A percentile compares a stretch with the other conserved stretches of the same genome.
phyloP scores from a whole-genome alignment of 768 basidiomycete genomes.

The Collybia sp. region DNA sequence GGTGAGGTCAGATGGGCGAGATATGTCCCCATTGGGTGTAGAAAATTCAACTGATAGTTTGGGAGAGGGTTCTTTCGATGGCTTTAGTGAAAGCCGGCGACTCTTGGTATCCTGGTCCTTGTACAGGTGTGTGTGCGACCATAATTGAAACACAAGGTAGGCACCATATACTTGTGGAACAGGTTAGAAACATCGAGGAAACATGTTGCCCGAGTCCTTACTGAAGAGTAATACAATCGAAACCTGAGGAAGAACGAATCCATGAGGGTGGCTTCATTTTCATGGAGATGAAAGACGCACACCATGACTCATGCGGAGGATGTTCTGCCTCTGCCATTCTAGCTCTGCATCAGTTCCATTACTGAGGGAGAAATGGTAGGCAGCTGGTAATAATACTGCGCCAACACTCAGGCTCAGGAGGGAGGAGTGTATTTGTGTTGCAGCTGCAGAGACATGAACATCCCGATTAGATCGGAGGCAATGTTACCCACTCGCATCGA shows the following conservation, averaged over 20 bases:
- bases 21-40: too few species aligned
- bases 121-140: constrained; percentile 73
- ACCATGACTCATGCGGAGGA: constrained; percentile 73
- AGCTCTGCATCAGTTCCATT: constrained; percentile 15
- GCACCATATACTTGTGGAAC: constrained; percentile 53
- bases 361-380: constrained; percentile 63
- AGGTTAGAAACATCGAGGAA: constrained; percentile 1
- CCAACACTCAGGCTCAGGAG: constrained; percentile 74
- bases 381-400: constrained; percentile 73
- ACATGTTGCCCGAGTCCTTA: constrained; percentile 24
- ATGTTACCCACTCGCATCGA: constrained; percentile 54
- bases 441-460: constrained; percentile 32
- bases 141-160: constrained; percentile 77
- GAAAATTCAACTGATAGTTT: background rate
- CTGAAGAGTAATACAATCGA: constrained; percentile 76
- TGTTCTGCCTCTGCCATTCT: constrained; percentile 36
- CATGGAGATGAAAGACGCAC: constrained; percentile 34
- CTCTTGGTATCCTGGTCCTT: constrained; percentile 43
- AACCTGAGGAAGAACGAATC: constrained; percentile 36
- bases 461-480: background rate
- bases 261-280: background rate
- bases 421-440: constrained; percentile 71
- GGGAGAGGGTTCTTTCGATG: background rate
- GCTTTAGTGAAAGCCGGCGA: constrained; percentile 23
- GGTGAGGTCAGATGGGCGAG: too few species aligned